Evolutionary conservation across 805 yeast genomes (phyloP).

Genomic region (Yamadazyma scolyti): DNA sequence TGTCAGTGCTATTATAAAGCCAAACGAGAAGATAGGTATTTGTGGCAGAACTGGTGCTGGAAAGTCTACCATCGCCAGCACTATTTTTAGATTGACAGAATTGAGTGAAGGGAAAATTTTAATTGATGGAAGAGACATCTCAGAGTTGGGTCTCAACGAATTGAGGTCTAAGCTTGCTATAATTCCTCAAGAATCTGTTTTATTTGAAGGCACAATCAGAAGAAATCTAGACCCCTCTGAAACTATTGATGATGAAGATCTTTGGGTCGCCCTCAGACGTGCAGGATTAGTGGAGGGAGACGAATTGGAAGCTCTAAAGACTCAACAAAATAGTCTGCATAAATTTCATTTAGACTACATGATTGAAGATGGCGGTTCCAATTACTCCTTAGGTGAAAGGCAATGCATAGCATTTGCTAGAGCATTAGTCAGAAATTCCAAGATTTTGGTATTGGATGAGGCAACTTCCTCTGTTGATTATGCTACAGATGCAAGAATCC

Average conservation of each 20-base stretch:
- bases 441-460: slow-evolving; percentile 77
- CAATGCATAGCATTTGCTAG: slow-evolving; percentile 79
- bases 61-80: slow-evolving; percentile 61
- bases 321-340: neutral
- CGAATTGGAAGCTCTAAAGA: slow-evolving; percentile 1
- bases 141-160: slow-evolving; percentile 47
- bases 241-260: slow-evolving; percentile 41
- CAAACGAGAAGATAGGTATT: slow-evolving; percentile 72
- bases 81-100: slow-evolving; percentile 55
- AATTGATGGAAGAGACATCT: slow-evolving; percentile 57
- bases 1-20: slow-evolving; percentile 39
- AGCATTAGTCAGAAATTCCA: slow-evolving; percentile 71
- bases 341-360: slow-evolving; percentile 37
- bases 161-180: slow-evolving; percentile 58
- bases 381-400: slow-evolving; percentile 71
- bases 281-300: slow-evolving; percentile 46
- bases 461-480: slow-evolving; percentile 80
- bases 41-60: slow-evolving; percentile 94
- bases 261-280: slow-evolving; percentile 58
- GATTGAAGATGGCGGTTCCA: slow-evolving; percentile 65
- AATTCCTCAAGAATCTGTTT: slow-evolving; percentile 69
- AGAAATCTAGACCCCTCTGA: slow-evolving; percentile 61
- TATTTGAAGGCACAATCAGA: slow-evolving; percentile 56
- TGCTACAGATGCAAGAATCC: slow-evolving; percentile 78
- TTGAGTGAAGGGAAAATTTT: slow-evolving; percentile 43